Evolutionary conservation across 176 grass and related monocot species (phyloP), one percentile per base, ranked within the genome.

Genomic region (Paspalum vaginatum): DNA sequence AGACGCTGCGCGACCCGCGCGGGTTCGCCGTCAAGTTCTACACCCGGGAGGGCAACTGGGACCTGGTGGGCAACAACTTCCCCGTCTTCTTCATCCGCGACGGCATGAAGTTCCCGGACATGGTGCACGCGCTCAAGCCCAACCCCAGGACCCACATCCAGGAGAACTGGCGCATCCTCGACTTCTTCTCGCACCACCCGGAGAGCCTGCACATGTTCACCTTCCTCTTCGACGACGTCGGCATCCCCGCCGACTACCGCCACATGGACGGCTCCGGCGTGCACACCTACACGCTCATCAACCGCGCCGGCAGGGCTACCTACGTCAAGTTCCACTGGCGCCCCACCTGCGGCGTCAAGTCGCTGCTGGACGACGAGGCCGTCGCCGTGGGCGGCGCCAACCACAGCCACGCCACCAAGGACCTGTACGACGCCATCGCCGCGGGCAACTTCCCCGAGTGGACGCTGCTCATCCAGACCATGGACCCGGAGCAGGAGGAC

Each of bases 241-340:
- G 96, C 70, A 86, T 98, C 75, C 96, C 96, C 32, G 86, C 92
- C 32, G 90, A 98, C 76, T 98, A 98, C 85, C 90, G 96, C 77
- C 96, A 98, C 86, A 98, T 98, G 95, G 95, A 98, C 81, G 95
- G 95, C 25, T 98, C 95, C 40, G 95, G 95, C 17, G 95, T 98
- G 74, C 92, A 98, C 86, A 95, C 95, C 48, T 98, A 94, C 78
- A 93, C 92, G 8, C 90, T 98, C 61, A 70, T 98, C 65, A 91
- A 65, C 90, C 86, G 83, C 74, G 85, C 89, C 65, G 95, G 95
- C 54, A 98, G 86, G 88, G 42, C 85, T 14, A 86, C 77, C 78
- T 98, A 94, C 86, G 95, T 98, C 70, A 98, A 98, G 95, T 98
- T 98, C 86, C 95, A 98, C 76, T 98, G 95, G 95, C 86, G 72